phyloP scores from a whole-genome alignment of 768 basidiomycete genomes.

The Rhodotorula paludigena region DNA sequence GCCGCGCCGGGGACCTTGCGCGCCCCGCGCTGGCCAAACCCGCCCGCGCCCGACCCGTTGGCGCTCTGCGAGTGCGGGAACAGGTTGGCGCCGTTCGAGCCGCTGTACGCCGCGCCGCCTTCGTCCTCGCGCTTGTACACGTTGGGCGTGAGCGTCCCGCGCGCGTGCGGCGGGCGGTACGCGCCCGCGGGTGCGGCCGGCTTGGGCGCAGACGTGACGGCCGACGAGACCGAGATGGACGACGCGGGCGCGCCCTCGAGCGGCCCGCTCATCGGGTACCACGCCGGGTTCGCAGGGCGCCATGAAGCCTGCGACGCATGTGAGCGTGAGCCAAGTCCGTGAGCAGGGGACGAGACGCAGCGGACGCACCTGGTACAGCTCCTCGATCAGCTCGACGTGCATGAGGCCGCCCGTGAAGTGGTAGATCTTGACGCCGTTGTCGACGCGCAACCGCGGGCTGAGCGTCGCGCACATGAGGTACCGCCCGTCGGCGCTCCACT shows the following conservation, averaged over 20 bases:
- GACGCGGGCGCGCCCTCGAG: constrained; percentile 66
- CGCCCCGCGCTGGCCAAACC: constrained; percentile 19
- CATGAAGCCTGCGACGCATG: constrained; percentile 56
- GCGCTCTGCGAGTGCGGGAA: constrained; percentile 42
- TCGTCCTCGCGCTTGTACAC: constrained; percentile 91
- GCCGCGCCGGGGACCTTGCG: constrained; percentile 34
- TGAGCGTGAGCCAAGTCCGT: background rate
- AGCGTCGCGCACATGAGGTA: constrained; percentile 91
- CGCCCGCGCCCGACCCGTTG: constrained; percentile 25
- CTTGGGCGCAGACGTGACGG: constrained; percentile 52
- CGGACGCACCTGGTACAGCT: constrained; percentile 68
- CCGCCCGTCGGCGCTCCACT: constrained; percentile 90
- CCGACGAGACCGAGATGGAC: constrained; percentile 52
- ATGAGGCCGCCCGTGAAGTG: constrained; percentile 84
- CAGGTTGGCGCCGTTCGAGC: constrained; percentile 52
- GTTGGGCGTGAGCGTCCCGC: constrained; percentile 78
- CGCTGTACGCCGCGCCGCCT: constrained; percentile 60
- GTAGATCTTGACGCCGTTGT: constrained; percentile 96
- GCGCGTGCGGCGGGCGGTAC: constrained; percentile 87
- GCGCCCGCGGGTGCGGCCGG: constrained; percentile 61
- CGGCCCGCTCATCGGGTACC: constrained; percentile 61
- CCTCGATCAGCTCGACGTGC: constrained; percentile 74
- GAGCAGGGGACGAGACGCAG: too few species aligned
- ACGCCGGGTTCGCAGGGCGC: constrained; percentile 68
- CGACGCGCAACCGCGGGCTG: constrained; percentile 90